Base-by-base conservation (phyloP, 805 yeast species). In the Candida takata region DNA sequence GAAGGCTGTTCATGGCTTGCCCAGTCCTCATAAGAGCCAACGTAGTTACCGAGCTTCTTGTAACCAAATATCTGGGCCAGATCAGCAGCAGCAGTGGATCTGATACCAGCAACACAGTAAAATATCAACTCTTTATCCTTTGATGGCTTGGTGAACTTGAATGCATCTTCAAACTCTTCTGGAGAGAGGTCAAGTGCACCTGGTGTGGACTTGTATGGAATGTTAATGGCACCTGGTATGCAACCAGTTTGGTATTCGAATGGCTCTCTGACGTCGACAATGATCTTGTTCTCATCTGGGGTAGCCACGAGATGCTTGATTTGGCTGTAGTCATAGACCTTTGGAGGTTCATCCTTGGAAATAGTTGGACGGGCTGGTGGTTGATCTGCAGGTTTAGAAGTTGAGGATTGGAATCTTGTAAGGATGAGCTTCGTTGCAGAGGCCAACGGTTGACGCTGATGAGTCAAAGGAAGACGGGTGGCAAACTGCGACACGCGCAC, bases 241-340 rank as follows among this genome's bases (percentile, higher is more conserved):
- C 73, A 77, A 29, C 95, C 95, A 26, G 62, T 63, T 18, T 49
- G 42, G 51, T 63, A 70, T 62, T 90, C 98, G 18, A 67, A 70
- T 6, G 97, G 96, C 65, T 90, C 97, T 57, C 98, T 77, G 15
- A 85, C 97, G 55, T 90, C 98, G 17, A 90, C 78, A 26, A 90
- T 61, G 28, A 85, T 67, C 25, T 70, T 61, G 12, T 64, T 62
- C 12, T 74, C 67, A 36, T 64, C 66, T 5, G 77, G 74, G 31
- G 60, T 42, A 8, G 58, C 40, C 14, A 67, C 58, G 15, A 79
- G 55, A 9, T 59, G 53, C 47, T 70, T 67, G 49, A 83, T 65
- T 11, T 69, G 71, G 11, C 69, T 62, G 54, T 75, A 83, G 21
- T 60, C 58, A 54, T 76, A 77, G 24, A 59, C 43, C 40, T 66